Evolutionary conservation across 2,329 filamentous ascomycete genomes (phyloP), one percentile per base, ranked within the genome.

Genomic region (Colletotrichum sansevieriae): DNA sequence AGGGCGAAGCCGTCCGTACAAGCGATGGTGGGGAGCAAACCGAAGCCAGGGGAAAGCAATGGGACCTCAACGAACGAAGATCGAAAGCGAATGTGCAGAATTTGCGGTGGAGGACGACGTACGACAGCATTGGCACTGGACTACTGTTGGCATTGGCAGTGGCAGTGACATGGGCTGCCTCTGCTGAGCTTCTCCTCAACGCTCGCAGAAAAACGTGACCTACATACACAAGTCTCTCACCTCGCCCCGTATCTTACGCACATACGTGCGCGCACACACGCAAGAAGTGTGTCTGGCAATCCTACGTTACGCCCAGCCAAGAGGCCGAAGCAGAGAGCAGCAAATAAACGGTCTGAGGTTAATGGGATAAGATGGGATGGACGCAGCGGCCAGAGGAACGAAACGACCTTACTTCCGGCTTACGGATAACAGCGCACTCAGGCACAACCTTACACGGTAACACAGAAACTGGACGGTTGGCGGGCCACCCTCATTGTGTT

Each of bases 101-200:
- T 44, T 60, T 60, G 62, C 35, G 25, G 64, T 35, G 43, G 64
- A 49, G 52, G 46, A 49, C 37, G 56, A 33, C 10, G 41, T 59
- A 59, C 56, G 22, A 51, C 61, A 18, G 39, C 60, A 56, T 18
- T 46, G 60, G 33, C 29, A 35, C 33, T 54, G 51, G 29, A 25
- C 51, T 54, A 25, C 49, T 41, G 29, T 25, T 64, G 43, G 44
- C 44, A 49, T 43, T 47, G 65, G 54, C 47, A 41, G 39, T 59
- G 54, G 54, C 65, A 65, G 52, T 68, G 46, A 56, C 65, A 59
- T 65, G 29, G 65, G 65, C 55, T 68, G 61, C 65, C 65, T 68
- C 61, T 60, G 39, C 47, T 54, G 37, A 52, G 39, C 29, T 46
- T 20, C 18, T 35, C n/a, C 43, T 49, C 56, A 37, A 44, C 13